Conservation (phyloP, 75 land plant genomes). For the Sequoia sempervirens region DNA sequence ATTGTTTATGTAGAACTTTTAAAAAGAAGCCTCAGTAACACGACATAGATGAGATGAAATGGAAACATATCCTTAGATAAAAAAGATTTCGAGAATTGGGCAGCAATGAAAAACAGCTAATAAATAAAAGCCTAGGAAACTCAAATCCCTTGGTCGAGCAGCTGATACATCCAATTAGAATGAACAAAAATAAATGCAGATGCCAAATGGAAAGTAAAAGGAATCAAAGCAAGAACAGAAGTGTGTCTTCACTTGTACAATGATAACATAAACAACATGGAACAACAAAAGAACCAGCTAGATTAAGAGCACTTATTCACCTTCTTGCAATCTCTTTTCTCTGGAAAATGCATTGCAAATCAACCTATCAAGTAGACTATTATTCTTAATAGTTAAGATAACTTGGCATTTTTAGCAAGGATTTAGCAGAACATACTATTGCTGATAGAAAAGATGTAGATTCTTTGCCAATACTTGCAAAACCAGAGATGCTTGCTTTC, state of each 20-base stretch:
- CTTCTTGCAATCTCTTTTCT: not conserved
- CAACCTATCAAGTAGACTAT: not conserved
- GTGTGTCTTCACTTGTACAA: too few species aligned
- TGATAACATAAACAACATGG: too few species aligned
- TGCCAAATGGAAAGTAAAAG: too few species aligned
- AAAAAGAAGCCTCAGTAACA: not conserved
- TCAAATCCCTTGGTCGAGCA: too few species aligned
- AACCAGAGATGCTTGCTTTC: not conserved
- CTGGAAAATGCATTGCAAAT: not conserved
- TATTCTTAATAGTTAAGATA: not conserved
- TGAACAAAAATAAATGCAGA: too few species aligned
- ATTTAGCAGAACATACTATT: not conserved
- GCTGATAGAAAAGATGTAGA: not conserved
- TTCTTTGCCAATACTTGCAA: not conserved
- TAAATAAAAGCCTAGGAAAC: too few species aligned
- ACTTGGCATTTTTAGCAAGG: not conserved
- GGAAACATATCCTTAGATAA: not conserved
- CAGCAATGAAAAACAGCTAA: too few species aligned
- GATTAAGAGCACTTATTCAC: not conserved
- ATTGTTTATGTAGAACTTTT: too few species aligned
- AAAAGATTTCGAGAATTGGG: too few species aligned
- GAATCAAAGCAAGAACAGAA: too few species aligned
- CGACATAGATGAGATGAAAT: not conserved
- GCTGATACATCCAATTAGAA: too few species aligned
- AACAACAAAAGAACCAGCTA: not conserved